A percentile compares a stretch with the other conserved stretches of the same genome.
phyloP scores from a whole-genome alignment of 352 stramenopile species.

The Globisporangium echinulatum region DNA sequence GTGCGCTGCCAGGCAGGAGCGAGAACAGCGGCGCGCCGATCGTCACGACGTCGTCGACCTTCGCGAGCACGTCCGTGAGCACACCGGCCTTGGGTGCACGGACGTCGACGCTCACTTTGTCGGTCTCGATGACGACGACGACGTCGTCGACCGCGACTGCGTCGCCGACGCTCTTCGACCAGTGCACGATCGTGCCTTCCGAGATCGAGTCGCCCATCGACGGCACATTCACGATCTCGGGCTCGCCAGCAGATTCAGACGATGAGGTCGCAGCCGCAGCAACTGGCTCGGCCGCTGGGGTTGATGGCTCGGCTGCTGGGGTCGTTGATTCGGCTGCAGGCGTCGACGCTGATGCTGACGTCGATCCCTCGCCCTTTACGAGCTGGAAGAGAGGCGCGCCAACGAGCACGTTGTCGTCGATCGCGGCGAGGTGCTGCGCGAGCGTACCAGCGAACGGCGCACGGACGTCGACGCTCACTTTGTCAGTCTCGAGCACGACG shows the following conservation, averaged over 20 bases:
- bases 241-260: constrained; percentile 13
- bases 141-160: constrained; percentile 92
- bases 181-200: constrained; percentile 94
- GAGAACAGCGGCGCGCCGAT: constrained; percentile 91
- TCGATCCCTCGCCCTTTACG: constrained; percentile 63
- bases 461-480: constrained; percentile 74
- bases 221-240: constrained; percentile 70
- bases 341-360: constrained; percentile 12
- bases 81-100: constrained; percentile 82
- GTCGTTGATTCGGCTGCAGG: constrained; percentile 2
- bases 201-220: constrained; percentile 96
- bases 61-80: constrained; percentile 88
- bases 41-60: constrained; percentile 93
- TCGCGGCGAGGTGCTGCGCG: constrained; percentile 79
- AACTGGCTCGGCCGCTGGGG: not conserved
- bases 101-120: constrained; percentile 92
- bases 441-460: constrained; percentile 76
- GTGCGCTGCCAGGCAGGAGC: constrained; percentile 69
- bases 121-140: constrained; percentile 95
- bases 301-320: not conserved
- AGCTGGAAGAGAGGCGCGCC: constrained; percentile 95
- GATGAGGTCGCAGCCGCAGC: not conserved
- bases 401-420: constrained; percentile 96
- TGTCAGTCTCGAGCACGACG: constrained; percentile 97
- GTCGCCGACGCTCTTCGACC: constrained; percentile 90